These are phyloP conservation scores for Fusarium papillatum DNA, from an alignment of 2,329 filamentous ascomycete species.

Conservation along the genomic window DNA sequence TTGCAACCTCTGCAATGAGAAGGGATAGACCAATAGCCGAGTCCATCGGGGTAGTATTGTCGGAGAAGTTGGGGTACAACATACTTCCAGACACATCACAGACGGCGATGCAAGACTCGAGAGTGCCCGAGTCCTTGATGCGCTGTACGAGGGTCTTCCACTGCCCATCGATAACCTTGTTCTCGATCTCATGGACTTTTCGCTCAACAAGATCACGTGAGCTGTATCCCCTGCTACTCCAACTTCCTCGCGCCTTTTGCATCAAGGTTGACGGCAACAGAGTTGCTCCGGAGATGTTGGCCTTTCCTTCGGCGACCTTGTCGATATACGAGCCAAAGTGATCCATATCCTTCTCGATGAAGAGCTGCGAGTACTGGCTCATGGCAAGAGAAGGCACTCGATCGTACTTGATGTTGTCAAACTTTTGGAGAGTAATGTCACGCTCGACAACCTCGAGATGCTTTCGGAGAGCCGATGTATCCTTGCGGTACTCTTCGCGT, in stretches of 20 bases:
- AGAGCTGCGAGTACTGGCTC: slow-evolving; percentile 63
- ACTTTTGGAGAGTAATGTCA: slow-evolving; percentile 60
- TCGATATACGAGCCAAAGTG: slow-evolving; percentile 64
- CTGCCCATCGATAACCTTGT: slow-evolving; percentile 61
- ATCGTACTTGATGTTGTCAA: slow-evolving; percentile 67
- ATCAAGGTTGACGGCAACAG: slow-evolving; percentile 67
- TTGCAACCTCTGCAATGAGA: slow-evolving; percentile 65
- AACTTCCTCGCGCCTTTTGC: slow-evolving; percentile 18
- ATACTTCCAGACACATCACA: slow-evolving; percentile 72
- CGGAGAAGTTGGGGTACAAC: slow-evolving; percentile 52
- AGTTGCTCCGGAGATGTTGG: slow-evolving; percentile 67
- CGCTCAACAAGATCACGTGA: slow-evolving; percentile 39
- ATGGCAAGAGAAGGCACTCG: slow-evolving; percentile 69
- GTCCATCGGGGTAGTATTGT: slow-evolving; percentile 65
- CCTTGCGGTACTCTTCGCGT: slow-evolving; percentile 66
- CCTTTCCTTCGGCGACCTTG: slow-evolving; percentile 61
- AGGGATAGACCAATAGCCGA: slow-evolving; percentile 69
- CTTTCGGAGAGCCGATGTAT: slow-evolving; percentile 65
- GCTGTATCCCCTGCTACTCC: background rate
- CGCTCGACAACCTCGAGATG: slow-evolving; percentile 67
- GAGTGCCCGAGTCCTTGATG: slow-evolving; percentile 66
- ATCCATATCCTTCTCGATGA: slow-evolving; percentile 63
- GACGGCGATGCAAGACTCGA: slow-evolving; percentile 67
- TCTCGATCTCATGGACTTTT: slow-evolving; percentile 48
- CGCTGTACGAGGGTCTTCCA: slow-evolving; percentile 71